Evolutionary conservation across 1,139 yeast species (phyloP).

Genomic region (Diutina mesorugosa): DNA sequence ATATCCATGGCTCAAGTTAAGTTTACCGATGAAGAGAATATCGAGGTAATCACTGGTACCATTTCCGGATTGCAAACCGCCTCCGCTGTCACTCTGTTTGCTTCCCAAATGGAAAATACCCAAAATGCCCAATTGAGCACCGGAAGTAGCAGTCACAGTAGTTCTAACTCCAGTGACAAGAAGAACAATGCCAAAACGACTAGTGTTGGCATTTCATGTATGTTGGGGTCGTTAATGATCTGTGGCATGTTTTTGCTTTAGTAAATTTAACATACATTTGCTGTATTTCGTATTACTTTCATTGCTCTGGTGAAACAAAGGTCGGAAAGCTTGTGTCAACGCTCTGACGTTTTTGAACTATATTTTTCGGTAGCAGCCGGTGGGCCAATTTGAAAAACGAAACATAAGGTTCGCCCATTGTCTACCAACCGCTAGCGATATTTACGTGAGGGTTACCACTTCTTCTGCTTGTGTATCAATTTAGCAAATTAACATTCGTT

Average conservation of each 20-base stretch:
- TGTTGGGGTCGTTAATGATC: neutral
- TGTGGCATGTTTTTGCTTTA: neutral
- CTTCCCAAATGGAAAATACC: neutral
- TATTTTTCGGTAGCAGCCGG: too few relatives aligned
- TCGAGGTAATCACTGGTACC: neutral
- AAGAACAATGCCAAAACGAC: neutral
- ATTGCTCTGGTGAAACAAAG: too few relatives aligned
- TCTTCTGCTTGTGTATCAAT: too few relatives aligned
- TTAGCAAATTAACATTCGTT: too few relatives aligned
- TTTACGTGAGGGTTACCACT: too few relatives aligned
- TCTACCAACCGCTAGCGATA: too few relatives aligned
- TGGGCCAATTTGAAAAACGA: too few relatives aligned
- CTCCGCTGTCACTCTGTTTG: neutral
- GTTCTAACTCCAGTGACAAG: neutral
- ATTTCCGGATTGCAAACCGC: neutral
- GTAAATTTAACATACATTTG: neutral
- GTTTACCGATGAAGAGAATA: slow-evolving; percentile 1
- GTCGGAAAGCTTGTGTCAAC: neutral
- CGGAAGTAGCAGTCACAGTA: neutral
- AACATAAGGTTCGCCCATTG: too few relatives aligned
- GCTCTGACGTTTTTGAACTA: neutral
- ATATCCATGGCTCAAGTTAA: slow-evolving; percentile 17
- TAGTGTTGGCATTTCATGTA: neutral
- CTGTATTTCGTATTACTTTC: too few relatives aligned
- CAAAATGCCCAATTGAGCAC: neutral